Base-by-base conservation (phyloP, 2,329 filamentous ascomycete genomes). In the Epichloe festucae region DNA sequence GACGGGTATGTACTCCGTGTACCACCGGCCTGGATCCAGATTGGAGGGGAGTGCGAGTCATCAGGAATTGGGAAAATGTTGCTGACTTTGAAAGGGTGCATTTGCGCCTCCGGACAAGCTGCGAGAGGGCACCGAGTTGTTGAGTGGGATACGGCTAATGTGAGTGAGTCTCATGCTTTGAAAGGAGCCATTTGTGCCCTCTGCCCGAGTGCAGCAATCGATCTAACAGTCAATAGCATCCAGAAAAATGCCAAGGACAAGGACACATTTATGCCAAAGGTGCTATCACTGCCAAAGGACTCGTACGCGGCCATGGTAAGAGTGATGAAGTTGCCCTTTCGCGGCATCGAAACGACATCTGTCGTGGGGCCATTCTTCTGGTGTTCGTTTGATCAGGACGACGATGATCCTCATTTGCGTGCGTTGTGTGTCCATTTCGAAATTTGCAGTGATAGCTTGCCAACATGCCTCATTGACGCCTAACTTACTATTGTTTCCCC, bases 321-420 rank as follows among this genome's bases (percentile, higher is more conserved):
- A 55, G 67, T 64, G 15, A 60, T 82, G 63, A 70, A 67, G 53
- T 67, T 83, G 43, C 79, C 80, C 1, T 75, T 72, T 58, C 71
- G 77, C 8, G 76, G 70, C 36, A 77, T 84, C 55, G 80, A 84
- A 63, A 74, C 76, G 17, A 75, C 72, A 19, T 74, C 74, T 52
- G 73, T 77, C 11, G 79, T 83, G 14, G 80, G 79, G 0, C 80
- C 79, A 1, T 82, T 82, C 59, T 83, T 83, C 64, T 83, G 79
- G 79, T 74, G 68, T 41, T 70, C 74, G 2, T 70, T 73, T 54
- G 77, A 82, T 59, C 73, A 77, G 53, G 72, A 80, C 56, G 76
- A 78, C 49, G 69, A 73, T 2, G 72, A 81, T 55, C 75, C 73
- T 39, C 75, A 79, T 64, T 65, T 82, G 45, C 79, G 76, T 78